Conservation (phyloP, 768 basidiomycete genomes). For the Cantharellus cinnabarinus region DNA sequence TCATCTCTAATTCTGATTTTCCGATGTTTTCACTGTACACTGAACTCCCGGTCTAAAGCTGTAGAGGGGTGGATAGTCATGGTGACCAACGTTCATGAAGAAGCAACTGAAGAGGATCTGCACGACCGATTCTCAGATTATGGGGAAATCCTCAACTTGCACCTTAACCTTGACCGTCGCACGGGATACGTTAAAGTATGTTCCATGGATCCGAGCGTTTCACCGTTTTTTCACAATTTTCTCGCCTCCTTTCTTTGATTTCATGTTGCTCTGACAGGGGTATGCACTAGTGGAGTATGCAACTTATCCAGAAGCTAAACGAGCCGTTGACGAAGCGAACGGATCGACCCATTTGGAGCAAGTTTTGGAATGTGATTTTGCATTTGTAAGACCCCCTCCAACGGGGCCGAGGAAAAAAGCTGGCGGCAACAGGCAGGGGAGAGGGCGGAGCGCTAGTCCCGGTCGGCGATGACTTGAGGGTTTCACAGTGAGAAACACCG, state of each 20-base stretch:
- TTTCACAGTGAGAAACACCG: neutral
- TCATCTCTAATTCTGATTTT: slow-evolving; percentile 2
- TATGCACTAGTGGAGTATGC: slow-evolving; percentile 97
- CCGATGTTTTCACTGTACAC: slow-evolving; percentile 2
- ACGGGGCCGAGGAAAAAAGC: slow-evolving; percentile 47
- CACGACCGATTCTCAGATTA: slow-evolving; percentile 91
- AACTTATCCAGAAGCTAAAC: slow-evolving; percentile 82
- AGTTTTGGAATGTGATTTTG: slow-evolving; percentile 73
- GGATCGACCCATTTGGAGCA: slow-evolving; percentile 75
- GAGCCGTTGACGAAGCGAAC: slow-evolving; percentile 77
- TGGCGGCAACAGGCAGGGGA: slow-evolving; percentile 37
- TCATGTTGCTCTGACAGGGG: slow-evolving; percentile 33
- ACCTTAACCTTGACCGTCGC: slow-evolving; percentile 87
- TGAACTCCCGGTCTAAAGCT: slow-evolving; percentile 28
- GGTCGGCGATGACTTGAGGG: slow-evolving; percentile 27
- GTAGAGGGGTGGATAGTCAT: slow-evolving; percentile 99
- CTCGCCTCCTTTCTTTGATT: neutral
- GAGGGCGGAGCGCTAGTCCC: slow-evolving; percentile 65
- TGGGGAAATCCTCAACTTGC: slow-evolving; percentile 94
- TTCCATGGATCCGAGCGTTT: slow-evolving; percentile 10
- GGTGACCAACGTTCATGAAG: slow-evolving; percentile 92
- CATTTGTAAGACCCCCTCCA: slow-evolving; percentile 72
- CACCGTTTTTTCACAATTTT: neutral
- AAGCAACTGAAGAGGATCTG: slow-evolving; percentile 93
- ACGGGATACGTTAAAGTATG: slow-evolving; percentile 96